Base-by-base conservation (phyloP, 2,329 filamentous ascomycete genomes). In the Cercospora zeina region DNA sequence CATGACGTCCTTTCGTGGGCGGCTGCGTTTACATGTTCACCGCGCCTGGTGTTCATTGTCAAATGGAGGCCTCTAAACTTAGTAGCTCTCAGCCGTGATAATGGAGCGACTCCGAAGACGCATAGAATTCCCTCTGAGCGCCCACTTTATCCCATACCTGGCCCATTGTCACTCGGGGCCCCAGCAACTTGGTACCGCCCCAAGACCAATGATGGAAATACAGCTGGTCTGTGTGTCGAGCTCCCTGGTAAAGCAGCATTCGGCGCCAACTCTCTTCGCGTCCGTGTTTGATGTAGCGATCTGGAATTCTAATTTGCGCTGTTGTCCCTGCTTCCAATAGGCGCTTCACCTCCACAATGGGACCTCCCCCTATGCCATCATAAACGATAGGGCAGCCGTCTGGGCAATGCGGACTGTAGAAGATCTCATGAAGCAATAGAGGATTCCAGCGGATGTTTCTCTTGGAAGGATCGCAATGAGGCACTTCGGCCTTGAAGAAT, bases 401-500 rank as follows among this genome's bases (percentile, higher is more conserved):
- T 10, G 14, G 31, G 49, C 31, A 10, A 13, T 3, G 24, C 16
- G 4, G 3, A 13, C 10, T 11, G 14, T 54, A 10, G 45, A 16
- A 2, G 5, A 5, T 13, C 19, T 2, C 4, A 14, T 13, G n/a
- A 30, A 34, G 30, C 19, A 55, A 10, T 8, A 24, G 11, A 30
- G 27, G 45, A 31, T 50, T 51, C 45, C 42, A 51, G 9, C 47
- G 16, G 9, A 37, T 31, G 0, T 3, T 8, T 2, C 3, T 1
- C 19, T 30, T 21, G 19, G 11, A 39, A 19, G 1, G 8, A 4
- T 31, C 21, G 14, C 9, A 7, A 4, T 53, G 16, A 4, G 33
- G n/a, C 14, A 5, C 19, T 10, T 30, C 21, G 8, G 59, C 13
- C n/a, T 53, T 61, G 47, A 65, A 56, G 42, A 61, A 63, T 2